Evolutionary conservation across 208 protist species (phyloP).

Genomic region (Crithidia sp.): DNA sequence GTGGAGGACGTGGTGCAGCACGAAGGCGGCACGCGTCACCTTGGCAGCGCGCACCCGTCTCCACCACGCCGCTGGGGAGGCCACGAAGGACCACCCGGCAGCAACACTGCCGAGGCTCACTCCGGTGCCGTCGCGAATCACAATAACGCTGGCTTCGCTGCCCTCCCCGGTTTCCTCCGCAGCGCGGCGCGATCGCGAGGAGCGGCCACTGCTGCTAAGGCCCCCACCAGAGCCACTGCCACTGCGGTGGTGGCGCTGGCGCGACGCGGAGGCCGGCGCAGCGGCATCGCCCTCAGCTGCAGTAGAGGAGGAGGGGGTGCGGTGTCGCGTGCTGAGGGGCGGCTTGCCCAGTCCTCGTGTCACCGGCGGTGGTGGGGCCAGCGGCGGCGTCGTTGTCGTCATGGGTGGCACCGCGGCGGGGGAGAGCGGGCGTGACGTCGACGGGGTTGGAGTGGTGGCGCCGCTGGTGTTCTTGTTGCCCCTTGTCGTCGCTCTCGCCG

Average conservation of each 20-base stretch:
- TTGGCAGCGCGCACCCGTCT: conserved; percentile 32
- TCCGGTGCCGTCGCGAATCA: conserved; percentile 22
- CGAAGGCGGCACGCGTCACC: conserved; percentile 41
- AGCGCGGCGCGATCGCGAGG: conserved; percentile 10
- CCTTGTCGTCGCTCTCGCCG: not conserved
- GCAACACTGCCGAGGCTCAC: conserved; percentile 2
- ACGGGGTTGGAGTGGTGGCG: conserved; percentile 8
- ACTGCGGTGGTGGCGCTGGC: conserved; percentile 28
- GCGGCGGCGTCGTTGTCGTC: conserved; percentile 27
- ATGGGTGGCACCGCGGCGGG: conserved; percentile 2
- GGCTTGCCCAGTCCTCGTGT: conserved; percentile 49
- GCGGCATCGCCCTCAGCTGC: conserved; percentile 5
- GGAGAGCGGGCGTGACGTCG: conserved; percentile 22
- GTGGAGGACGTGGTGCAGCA: conserved; percentile 69
- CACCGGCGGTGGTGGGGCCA: conserved; percentile 27
- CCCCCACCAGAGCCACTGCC: conserved; percentile 20
- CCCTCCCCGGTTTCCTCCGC: conserved; percentile 12
- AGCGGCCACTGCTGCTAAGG: conserved; percentile 25
- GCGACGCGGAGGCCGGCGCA: conserved; percentile 1
- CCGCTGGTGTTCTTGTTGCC: conserved; percentile 4
- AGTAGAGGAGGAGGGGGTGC: conserved; percentile 8
- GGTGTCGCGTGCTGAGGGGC: conserved; percentile 53
- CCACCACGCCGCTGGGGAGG: conserved; percentile 29
- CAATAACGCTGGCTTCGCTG: conserved; percentile 24
- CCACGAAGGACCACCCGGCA: not conserved